These are phyloP conservation scores for Trametes pubescens DNA, from an alignment of 1,284 basidiomycete genomes.

Conservation along the genomic window DNA sequence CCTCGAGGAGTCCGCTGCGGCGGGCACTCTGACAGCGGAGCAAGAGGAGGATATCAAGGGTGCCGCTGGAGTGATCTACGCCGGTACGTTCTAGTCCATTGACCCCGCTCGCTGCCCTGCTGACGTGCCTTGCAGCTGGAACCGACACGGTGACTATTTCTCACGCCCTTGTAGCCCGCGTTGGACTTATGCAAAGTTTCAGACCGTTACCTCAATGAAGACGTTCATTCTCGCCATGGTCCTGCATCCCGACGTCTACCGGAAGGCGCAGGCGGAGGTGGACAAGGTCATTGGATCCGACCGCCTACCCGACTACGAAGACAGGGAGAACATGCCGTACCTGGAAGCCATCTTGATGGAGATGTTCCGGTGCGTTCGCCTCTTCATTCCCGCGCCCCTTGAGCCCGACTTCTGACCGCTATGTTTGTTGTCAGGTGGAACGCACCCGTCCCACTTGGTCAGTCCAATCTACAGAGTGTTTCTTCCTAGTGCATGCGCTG, in stretches of 20 bases:
- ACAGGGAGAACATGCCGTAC: constrained; percentile 44
- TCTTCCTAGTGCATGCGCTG: background rate
- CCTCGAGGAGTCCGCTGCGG: constrained; percentile 32
- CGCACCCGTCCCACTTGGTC: constrained; percentile 35
- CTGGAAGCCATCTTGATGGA: constrained; percentile 47
- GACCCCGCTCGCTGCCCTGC: background rate
- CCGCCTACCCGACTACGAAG: constrained; percentile 45
- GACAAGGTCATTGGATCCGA: constrained; percentile 42
- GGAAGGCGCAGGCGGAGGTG: constrained; percentile 44
- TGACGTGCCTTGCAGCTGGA: constrained; percentile 28
- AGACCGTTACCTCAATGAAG: constrained; percentile 37
- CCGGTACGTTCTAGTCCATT: constrained; percentile 27
- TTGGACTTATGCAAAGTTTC: background rate
- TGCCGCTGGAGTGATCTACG: constrained; percentile 36
- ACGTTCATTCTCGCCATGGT: constrained; percentile 39
- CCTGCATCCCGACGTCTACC: constrained; percentile 39
- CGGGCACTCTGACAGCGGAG: constrained; percentile 26
- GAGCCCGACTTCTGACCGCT: background rate
- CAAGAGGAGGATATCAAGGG: constrained; percentile 39
- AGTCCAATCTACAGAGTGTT: background rate
- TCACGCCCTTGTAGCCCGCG: background rate
- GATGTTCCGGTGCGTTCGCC: constrained; percentile 28
- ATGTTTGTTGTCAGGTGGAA: constrained; percentile 30
- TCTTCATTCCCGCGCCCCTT: background rate
- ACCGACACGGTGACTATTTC: constrained; percentile 33